phyloP scores from a whole-genome alignment of 2,329 filamentous ascomycete species.

The Penicillium sp. region DNA sequence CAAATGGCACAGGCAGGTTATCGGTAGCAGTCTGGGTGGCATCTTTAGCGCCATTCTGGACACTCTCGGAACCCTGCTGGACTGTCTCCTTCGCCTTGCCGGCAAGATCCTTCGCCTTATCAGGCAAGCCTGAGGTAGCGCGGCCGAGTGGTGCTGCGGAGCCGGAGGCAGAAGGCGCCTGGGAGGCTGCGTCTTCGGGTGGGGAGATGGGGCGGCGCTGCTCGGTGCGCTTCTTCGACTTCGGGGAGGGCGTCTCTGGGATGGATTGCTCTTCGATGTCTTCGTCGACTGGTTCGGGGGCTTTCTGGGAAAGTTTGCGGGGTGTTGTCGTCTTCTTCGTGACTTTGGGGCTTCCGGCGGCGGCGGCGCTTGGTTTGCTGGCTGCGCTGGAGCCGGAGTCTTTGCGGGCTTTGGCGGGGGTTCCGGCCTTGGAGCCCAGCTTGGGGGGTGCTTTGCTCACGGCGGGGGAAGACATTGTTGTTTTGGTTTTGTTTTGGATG shows the following conservation, averaged over 20 bases:
- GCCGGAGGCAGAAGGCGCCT: conserved; percentile 26
- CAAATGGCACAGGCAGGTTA: conserved; percentile 26
- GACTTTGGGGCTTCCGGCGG: conserved; percentile 12
- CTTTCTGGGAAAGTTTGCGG: conserved; percentile 27
- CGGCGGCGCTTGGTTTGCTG: conserved; percentile 18
- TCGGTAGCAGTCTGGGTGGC: neutral
- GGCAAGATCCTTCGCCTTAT: conserved; percentile 21
- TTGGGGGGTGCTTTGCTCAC: conserved; percentile 24
- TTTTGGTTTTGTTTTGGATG: neutral
- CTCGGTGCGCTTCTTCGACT: conserved; percentile 27
- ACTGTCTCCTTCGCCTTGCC: conserved; percentile 21
- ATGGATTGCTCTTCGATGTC: conserved; percentile 19
- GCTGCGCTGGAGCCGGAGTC: conserved; percentile 25
- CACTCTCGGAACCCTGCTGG: conserved; percentile 10
- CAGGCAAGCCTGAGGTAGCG: conserved; percentile 15
- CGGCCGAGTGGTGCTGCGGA: conserved; percentile 24
- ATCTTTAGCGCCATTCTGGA: neutral
- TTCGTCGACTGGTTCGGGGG: conserved; percentile 22
- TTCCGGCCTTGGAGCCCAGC: conserved; percentile 23
- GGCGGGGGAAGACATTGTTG: conserved; percentile 22
- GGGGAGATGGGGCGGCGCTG: conserved; percentile 27
- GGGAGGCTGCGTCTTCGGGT: conserved; percentile 26
- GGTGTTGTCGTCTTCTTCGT: conserved; percentile 24
- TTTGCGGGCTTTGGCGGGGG: conserved; percentile 24
- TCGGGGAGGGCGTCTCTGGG: conserved; percentile 26